These are phyloP conservation scores for Dendrothele bispora DNA, from an alignment of 768 basidiomycete species.

Conservation along the genomic window DNA sequence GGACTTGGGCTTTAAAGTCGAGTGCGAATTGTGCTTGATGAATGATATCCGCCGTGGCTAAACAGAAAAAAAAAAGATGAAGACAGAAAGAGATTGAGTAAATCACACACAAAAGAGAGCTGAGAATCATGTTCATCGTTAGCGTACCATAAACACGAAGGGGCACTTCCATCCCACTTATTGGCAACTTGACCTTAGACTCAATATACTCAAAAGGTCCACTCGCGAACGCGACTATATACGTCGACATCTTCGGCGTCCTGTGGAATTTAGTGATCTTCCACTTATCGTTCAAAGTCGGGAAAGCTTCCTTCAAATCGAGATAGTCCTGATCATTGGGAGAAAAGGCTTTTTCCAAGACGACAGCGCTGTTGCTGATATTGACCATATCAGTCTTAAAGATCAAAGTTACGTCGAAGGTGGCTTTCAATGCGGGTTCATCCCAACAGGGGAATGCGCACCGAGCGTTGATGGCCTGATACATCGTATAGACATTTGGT, in stretches of 20 bases:
- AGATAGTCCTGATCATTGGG: slow-evolving; percentile 4
- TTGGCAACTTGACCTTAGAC: slow-evolving; percentile 56
- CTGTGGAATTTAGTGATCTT: slow-evolving; percentile 60
- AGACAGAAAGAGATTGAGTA: slow-evolving; percentile 8
- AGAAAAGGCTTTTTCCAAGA: slow-evolving; percentile 38
- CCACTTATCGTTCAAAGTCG: slow-evolving; percentile 41
- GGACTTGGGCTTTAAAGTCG: slow-evolving; percentile 58
- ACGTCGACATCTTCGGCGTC: slow-evolving; percentile 67
- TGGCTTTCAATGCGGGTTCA: slow-evolving; percentile 72
- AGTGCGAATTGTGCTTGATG: slow-evolving; percentile 62
- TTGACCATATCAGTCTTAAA: slow-evolving; percentile 53
- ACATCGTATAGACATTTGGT: slow-evolving; percentile 4
- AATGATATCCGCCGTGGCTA: slow-evolving; percentile 61
- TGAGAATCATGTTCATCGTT: slow-evolving; percentile 55
- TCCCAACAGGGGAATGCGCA: slow-evolving; percentile 80
- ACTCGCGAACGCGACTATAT: slow-evolving; percentile 68
- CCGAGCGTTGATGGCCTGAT: slow-evolving; percentile 80
- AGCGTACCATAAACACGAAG: slow-evolving; percentile 59
- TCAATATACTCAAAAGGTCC: slow-evolving; percentile 58
- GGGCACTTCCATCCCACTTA: slow-evolving; percentile 57
- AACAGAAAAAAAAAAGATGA: slow-evolving; percentile 71
- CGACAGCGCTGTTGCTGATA: slow-evolving; percentile 69
- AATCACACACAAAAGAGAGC: background rate
- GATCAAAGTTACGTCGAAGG: slow-evolving; percentile 56
- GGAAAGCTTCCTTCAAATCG: slow-evolving; percentile 27